Evolutionary conservation across 345 rosid species (phyloP).

Genomic region (Arabis alpina): DNA sequence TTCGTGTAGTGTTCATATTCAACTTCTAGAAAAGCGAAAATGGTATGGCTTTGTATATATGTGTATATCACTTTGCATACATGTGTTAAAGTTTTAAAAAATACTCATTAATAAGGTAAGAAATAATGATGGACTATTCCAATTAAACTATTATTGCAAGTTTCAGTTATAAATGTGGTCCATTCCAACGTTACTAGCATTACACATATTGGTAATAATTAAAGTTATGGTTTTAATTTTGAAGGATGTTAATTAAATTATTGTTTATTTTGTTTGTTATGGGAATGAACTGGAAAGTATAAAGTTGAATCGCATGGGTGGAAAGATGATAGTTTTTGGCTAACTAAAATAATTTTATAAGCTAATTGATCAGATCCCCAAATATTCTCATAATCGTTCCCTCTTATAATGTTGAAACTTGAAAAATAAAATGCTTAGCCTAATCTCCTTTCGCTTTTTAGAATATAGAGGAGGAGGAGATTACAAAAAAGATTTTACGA

Average conservation of each 20-base stretch:
- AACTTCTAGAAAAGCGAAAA: constrained; percentile 13
- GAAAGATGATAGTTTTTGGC: constrained; percentile 41
- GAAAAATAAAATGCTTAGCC: constrained; percentile 30
- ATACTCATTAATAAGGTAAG: constrained; percentile 21
- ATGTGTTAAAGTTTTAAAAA: no score
- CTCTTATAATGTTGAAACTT: constrained; percentile 40
- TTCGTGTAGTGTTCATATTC: constrained; percentile 22
- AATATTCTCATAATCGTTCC: constrained; percentile 38
- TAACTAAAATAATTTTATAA: constrained; percentile 21
- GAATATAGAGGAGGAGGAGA: constrained; percentile 35
- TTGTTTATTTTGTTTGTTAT: constrained; percentile 14
- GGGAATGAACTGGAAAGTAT: constrained; percentile 45
- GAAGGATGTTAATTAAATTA: constrained; percentile 14
- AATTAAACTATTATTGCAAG: constrained; percentile 11
- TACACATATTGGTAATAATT: constrained; percentile 10
- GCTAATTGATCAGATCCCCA: constrained; percentile 44
- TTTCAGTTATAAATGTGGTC: constrained; percentile 32
- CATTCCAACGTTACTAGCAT: constrained; percentile 10
- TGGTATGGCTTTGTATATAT: neutral
- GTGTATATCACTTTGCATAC: no score
- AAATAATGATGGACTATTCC: constrained; percentile 8
- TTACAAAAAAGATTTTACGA: neutral
- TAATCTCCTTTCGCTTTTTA: constrained; percentile 37
- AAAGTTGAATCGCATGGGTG: constrained; percentile 42
- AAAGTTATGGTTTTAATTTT: constrained; percentile 1